These are phyloP conservation scores for Paradendryphiella salina DNA, from an alignment of 2,329 filamentous ascomycete genomes.

Conservation along the genomic window DNA sequence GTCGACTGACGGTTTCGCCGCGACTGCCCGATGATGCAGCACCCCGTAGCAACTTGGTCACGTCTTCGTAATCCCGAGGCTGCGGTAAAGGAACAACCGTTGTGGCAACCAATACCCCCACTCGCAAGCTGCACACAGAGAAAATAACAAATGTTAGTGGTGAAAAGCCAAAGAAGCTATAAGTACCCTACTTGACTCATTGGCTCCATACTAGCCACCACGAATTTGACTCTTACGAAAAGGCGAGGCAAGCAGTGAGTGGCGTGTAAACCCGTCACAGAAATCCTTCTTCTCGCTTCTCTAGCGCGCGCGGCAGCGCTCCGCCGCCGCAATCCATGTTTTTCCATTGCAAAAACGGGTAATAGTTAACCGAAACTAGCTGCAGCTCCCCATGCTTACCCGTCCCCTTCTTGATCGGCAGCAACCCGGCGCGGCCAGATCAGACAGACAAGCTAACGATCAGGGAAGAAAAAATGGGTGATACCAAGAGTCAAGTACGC, in stretches of 20 bases:
- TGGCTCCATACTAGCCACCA: conserved; percentile 4
- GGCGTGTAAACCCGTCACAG: not conserved
- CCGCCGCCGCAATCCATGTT: too few relatives aligned
- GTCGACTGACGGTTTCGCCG: conserved; percentile 4
- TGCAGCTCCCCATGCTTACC: too few relatives aligned
- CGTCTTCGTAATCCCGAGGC: not conserved
- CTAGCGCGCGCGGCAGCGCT: too few relatives aligned
- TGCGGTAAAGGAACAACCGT: conserved; percentile 4
- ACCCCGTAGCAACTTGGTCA: conserved; percentile 1
- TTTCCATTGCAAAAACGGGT: too few relatives aligned
- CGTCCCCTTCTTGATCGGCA: too few relatives aligned
- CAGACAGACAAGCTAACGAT: too few relatives aligned
- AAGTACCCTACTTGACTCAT: conserved; percentile 9
- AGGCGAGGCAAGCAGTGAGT: not conserved
- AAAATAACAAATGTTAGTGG: not conserved
- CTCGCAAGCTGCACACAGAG: not conserved
- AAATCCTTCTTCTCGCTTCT: not conserved
- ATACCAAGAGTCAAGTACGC: too few relatives aligned
- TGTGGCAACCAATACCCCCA: not conserved
- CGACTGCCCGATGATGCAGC: conserved; percentile 10
- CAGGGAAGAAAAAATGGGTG: too few relatives aligned
- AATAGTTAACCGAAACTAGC: too few relatives aligned
- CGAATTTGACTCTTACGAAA: conserved; percentile 6
- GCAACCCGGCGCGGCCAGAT: too few relatives aligned
- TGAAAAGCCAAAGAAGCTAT: not conserved